Conservation (phyloP, 2,329 filamentous ascomycete genomes). For the Phialophora verrucosa region DNA sequence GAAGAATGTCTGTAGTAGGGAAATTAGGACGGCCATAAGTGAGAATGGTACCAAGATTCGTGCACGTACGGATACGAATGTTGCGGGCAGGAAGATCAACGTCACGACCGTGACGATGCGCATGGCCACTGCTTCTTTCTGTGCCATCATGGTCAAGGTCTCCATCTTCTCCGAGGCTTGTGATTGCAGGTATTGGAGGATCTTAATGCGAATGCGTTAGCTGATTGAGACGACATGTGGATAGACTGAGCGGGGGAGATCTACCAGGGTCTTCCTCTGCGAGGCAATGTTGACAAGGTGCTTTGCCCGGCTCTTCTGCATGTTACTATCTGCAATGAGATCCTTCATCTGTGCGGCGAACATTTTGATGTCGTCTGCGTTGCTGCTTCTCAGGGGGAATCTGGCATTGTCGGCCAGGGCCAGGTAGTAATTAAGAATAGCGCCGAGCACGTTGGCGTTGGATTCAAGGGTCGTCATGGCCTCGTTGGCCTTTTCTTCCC, state of each 20-base stretch:
- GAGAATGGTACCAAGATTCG: not conserved
- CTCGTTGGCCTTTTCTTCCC: slow-evolving; percentile 50
- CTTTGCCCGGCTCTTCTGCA: slow-evolving; percentile 47
- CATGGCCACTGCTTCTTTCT: slow-evolving; percentile 45
- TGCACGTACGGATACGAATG: slow-evolving; percentile 45
- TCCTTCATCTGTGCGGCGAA: slow-evolving; percentile 45
- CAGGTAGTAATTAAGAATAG: slow-evolving; percentile 38
- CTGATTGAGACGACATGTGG: not conserved
- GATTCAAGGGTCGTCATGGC: slow-evolving; percentile 42
- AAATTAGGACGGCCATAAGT: not conserved
- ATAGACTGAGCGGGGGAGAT: too few species aligned
- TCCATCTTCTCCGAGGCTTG: slow-evolving; percentile 44
- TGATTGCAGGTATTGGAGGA: slow-evolving; percentile 45
- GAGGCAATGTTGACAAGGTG: slow-evolving; percentile 45
- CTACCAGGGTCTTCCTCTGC: slow-evolving; percentile 45
- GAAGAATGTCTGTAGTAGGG: slow-evolving; percentile 46
- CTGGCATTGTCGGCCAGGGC: slow-evolving; percentile 46
- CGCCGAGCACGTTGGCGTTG: slow-evolving; percentile 44
- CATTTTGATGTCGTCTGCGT: slow-evolving; percentile 35
- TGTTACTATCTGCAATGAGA: slow-evolving; percentile 46
- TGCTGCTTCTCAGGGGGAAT: slow-evolving; percentile 43
- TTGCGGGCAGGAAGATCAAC: slow-evolving; percentile 45
- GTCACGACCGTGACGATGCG: slow-evolving; percentile 46
- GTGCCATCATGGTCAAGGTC: slow-evolving; percentile 40
- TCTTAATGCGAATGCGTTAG: slow-evolving; percentile 38